Percentiles rank a stretch among this genome's conserved stretches.
Evolutionary conservation across 1,284 basidiomycete species (phyloP).

Genomic region (Athelia psychrophila): DNA sequence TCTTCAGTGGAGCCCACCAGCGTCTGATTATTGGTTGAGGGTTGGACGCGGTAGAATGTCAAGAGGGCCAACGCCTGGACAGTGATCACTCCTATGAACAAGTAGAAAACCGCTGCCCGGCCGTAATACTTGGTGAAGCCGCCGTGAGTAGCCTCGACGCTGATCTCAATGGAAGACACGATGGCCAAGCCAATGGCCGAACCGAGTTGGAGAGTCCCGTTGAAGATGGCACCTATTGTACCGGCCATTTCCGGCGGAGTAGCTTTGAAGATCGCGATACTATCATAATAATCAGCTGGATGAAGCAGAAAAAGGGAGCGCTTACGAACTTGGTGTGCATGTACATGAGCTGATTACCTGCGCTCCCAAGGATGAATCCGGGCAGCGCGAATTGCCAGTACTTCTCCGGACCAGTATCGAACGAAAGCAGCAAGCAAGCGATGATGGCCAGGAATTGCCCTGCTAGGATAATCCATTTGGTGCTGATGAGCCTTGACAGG

Average conservation of each 20-base stretch:
- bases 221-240: constrained; percentile 54
- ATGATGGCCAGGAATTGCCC: constrained; percentile 35
- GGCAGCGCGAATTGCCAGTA: constrained; percentile 50
- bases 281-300: constrained; percentile 14
- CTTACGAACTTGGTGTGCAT: constrained; percentile 37
- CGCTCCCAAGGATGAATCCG: constrained; percentile 42
- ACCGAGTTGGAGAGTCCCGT: constrained; percentile 50
- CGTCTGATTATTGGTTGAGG: too few relatives aligned
- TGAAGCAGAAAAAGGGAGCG: constrained; percentile 1
- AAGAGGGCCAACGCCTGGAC: constrained; percentile 30
- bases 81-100: constrained; percentile 39
- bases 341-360: constrained; percentile 31
- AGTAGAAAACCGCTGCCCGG: constrained; percentile 46
- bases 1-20: too few relatives aligned
- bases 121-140: constrained; percentile 33
- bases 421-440: constrained; percentile 40
- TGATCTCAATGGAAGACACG: constrained; percentile 41
- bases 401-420: constrained; percentile 28
- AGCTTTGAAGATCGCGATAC: constrained; percentile 51
- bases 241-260: constrained; percentile 47
- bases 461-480: constrained; percentile 43
- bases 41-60: constrained; percentile 32
- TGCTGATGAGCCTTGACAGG: constrained; percentile 33
- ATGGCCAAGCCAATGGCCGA: constrained; percentile 46
- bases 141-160: constrained; percentile 33